A percentile compares a stretch with the other conserved stretches of the same genome.
Conservation (phyloP, 1,284 basidiomycete genomes). For the Apiotrichum montevideense region DNA sequence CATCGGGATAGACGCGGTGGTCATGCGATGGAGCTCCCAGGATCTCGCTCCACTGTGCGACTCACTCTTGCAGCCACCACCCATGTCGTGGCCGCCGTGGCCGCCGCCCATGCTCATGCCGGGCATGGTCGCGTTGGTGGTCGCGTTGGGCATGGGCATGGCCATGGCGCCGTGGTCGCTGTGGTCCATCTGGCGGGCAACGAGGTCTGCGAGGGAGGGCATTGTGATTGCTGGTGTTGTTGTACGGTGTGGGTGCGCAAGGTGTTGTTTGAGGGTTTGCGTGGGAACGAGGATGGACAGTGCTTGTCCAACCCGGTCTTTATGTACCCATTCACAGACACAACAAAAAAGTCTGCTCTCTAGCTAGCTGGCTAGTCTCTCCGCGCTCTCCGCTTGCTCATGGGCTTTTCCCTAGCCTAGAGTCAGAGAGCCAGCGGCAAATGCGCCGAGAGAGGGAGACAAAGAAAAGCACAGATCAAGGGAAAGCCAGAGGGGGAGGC, state of each 20-base stretch:
- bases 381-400: too few species aligned
- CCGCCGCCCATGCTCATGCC: conserved; percentile 17
- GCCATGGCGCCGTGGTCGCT: conserved; percentile 2
- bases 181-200: background rate
- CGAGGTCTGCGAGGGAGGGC: background rate
- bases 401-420: too few species aligned
- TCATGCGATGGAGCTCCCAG: too few species aligned
- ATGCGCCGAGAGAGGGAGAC: too few species aligned
- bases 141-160: background rate
- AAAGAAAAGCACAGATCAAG: too few species aligned
- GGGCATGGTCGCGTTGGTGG: background rate
- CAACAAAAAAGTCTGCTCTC: too few species aligned
- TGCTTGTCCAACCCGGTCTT: background rate
- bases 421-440: too few species aligned
- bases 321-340: background rate
- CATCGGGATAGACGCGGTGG: background rate
- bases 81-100: background rate
- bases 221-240: background rate
- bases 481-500: too few species aligned
- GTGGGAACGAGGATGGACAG: too few species aligned
- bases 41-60: background rate
- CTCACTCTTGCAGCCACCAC: conserved; percentile 26
- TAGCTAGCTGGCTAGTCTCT: too few species aligned
- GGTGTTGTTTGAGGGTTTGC: too few species aligned
- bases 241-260: background rate